Evolutionary conservation across 805 yeast genomes (phyloP), one percentile per base, ranked within the genome.

Genomic region (Pichia membranifaciens): DNA sequence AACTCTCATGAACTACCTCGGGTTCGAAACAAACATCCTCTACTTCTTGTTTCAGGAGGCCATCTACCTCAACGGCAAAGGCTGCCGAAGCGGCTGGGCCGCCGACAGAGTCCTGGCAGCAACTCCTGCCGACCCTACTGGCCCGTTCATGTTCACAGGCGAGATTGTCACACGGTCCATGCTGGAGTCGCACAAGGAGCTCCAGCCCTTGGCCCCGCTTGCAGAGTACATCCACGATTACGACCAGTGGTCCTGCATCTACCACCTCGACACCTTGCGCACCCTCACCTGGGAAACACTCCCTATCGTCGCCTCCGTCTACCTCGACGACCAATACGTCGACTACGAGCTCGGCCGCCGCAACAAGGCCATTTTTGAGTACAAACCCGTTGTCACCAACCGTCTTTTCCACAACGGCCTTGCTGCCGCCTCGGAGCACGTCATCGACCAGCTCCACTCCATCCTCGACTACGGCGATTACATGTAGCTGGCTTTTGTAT

Each of bases 11-110:
- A 58, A 58, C 39, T 53, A 47, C 21, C 57, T 65, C 8, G 62
- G 72, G 1, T 79, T 77, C 55, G 83, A 78, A 49, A 72, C 82
- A 4, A 79, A 79, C 51, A 61, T 74, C 28, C 54, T 79, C 16
- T 79, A 79, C 54, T 78, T 79, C 3, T 63, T 80, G 36, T 71
- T 78, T 52, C 82, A 78, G 56, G 84, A 79, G 52, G 78, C 81
- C 5, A 78, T 79, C 15, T 79, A 79, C 58, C 65, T 75, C 50
- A 78, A 76, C 53, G 75, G 77, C 0, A 42, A 45, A 8, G 62
- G 63, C 1, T 41, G 43, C n/a, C 47, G 46, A 5, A 63, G 76
- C 5, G 52, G 68, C 43, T 79, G 84, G 84, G 59, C 76, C 6
- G 82, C 81, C 2, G 71, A 73, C 15, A 61, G 72, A 41, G 28